Evolutionary conservation across 2,329 filamentous ascomycete species (phyloP).

Genomic region (Pyrenophora teres): DNA sequence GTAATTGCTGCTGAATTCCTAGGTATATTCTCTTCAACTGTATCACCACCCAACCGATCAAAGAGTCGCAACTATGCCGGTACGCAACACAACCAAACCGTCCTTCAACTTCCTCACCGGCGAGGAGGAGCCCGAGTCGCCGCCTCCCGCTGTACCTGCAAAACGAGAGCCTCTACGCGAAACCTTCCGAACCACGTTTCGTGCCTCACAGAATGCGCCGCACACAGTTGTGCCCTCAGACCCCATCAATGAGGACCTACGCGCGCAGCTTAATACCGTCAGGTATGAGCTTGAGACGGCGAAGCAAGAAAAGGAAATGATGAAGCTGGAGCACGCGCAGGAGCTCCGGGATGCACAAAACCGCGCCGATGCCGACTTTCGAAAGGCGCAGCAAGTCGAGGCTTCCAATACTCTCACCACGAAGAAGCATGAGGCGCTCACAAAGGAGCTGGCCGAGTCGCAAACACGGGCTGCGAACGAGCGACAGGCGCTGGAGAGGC

Average conservation of each 20-base stretch:
- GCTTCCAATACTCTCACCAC: slow-evolving; percentile 55
- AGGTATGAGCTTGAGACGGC: slow-evolving; percentile 85
- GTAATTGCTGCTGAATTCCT: background rate
- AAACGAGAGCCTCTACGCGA: slow-evolving; percentile 49
- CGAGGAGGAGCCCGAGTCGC: slow-evolving; percentile 40
- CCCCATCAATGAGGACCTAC: slow-evolving; percentile 72
- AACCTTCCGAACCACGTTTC: slow-evolving; percentile 47
- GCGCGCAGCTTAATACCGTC: slow-evolving; percentile 85
- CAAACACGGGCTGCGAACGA: slow-evolving; percentile 62
- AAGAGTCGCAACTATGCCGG: slow-evolving; percentile 27
- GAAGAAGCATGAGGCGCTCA: slow-evolving; percentile 60
- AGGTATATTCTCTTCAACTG: background rate
- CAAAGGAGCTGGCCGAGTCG: slow-evolving; percentile 59
- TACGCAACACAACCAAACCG: slow-evolving; percentile 48
- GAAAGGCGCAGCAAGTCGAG: slow-evolving; percentile 66
- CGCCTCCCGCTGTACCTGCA: slow-evolving; percentile 34
- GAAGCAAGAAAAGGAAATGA: slow-evolving; percentile 85
- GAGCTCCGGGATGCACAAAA: slow-evolving; percentile 80
- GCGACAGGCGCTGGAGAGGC: slow-evolving; percentile 59
- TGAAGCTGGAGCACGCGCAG: slow-evolving; percentile 76
- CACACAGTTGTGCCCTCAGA: slow-evolving; percentile 48
- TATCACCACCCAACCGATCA: slow-evolving; percentile 23
- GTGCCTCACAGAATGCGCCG: slow-evolving; percentile 49
- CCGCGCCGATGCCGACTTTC: slow-evolving; percentile 84
- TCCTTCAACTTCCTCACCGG: slow-evolving; percentile 57